Conservation (phyloP, 306 rosid genomes). For the Crotalaria pallida region DNA sequence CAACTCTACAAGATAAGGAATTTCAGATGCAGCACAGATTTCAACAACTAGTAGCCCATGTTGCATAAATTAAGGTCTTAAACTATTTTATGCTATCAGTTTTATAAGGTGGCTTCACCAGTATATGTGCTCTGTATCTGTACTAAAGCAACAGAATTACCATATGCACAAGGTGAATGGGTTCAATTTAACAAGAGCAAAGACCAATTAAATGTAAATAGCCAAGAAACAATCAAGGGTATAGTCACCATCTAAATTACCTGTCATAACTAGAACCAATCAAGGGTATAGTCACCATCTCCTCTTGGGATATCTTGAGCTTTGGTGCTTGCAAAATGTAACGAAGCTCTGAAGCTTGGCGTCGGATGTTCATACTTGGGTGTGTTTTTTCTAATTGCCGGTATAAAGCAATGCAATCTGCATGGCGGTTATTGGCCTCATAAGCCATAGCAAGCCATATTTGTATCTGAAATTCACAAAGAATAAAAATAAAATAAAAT, state of each 20-base stretch:
- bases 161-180: neutral
- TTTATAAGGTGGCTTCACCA: neutral
- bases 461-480: slow-evolving; percentile 58
- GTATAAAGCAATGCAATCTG: slow-evolving; percentile 85
- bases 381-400: slow-evolving; percentile 67
- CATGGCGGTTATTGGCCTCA: slow-evolving; percentile 83
- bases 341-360: slow-evolving; percentile 96
- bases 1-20: neutral
- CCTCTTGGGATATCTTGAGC: slow-evolving; percentile 93
- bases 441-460: slow-evolving; percentile 99
- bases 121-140: neutral
- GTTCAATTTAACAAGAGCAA: neutral
- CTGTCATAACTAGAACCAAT: slow-evolving; percentile 38
- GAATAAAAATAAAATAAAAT: no score
- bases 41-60: neutral
- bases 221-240: no score
- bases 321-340: slow-evolving; percentile 94
- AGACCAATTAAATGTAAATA: neutral
- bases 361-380: slow-evolving; percentile 69
- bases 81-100: neutral
- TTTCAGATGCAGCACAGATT: neutral
- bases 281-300: slow-evolving; percentile 75
- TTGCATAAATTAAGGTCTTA: neutral
- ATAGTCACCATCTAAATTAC: neutral
- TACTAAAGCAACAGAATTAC: neutral